Percentiles rank a stretch among this genome's conserved stretches.
Conservation (phyloP, 2,329 filamentous ascomycete genomes). For the Epicoccum nigrum region DNA sequence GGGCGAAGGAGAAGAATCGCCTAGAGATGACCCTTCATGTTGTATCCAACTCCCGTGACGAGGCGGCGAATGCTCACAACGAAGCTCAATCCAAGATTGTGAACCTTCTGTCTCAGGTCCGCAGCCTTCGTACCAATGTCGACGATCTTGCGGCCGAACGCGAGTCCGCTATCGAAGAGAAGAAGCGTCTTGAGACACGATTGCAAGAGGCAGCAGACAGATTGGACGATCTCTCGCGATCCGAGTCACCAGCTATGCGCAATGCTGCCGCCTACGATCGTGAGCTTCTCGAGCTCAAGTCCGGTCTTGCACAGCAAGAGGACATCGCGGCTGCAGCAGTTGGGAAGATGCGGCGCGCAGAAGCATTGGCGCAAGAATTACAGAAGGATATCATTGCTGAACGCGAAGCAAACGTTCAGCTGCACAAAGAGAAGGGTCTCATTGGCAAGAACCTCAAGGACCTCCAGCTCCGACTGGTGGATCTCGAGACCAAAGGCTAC, state of each 20-base stretch:
- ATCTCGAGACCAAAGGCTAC: slow-evolving; percentile 96
- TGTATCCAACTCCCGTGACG: slow-evolving; percentile 87
- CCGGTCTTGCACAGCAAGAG: slow-evolving; percentile 87
- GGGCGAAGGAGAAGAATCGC: slow-evolving; percentile 96
- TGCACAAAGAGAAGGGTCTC: slow-evolving; percentile 88
- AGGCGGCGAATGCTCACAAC: slow-evolving; percentile 90
- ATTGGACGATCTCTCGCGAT: slow-evolving; percentile 83
- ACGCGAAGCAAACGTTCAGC: slow-evolving; percentile 77
- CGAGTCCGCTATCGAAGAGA: slow-evolving; percentile 84
- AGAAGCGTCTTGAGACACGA: slow-evolving; percentile 83
- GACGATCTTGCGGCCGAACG: slow-evolving; percentile 87
- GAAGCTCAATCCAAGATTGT: slow-evolving; percentile 95
- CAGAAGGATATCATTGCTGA: slow-evolving; percentile 91
- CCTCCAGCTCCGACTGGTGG: slow-evolving; percentile 84
- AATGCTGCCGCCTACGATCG: slow-evolving; percentile 88
- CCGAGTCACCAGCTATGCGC: slow-evolving; percentile 84
- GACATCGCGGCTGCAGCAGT: slow-evolving; percentile 90
- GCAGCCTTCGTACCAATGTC: slow-evolving; percentile 78
- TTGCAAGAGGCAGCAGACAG: slow-evolving; percentile 86
- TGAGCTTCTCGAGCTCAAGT: slow-evolving; percentile 87
- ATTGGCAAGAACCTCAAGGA: slow-evolving; percentile 92
- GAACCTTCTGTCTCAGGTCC: slow-evolving; percentile 85
- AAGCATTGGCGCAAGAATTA: slow-evolving; percentile 83
- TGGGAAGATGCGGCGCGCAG: slow-evolving; percentile 95
- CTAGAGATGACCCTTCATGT: slow-evolving; percentile 89